Conservation (phyloP, 305 asterid genomes). For the Plantago coronopus region DNA sequence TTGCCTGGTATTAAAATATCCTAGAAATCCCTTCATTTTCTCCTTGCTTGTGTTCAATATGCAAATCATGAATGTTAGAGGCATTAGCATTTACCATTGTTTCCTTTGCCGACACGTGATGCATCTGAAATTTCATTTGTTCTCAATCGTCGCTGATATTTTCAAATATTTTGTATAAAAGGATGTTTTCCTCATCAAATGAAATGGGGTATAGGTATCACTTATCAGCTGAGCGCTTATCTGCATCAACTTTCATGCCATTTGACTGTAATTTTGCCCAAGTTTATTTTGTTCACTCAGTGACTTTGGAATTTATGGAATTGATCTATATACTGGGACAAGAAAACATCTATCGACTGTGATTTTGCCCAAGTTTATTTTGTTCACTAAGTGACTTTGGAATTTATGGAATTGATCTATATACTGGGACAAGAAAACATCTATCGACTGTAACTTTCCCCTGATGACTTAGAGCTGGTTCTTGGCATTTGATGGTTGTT, state of each 20-base stretch:
- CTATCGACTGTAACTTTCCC: neutral
- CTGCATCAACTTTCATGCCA: neutral
- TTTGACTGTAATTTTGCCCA: neutral
- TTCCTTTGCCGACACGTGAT: neutral
- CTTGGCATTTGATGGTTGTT: slow-evolving; percentile 15
- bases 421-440: neutral
- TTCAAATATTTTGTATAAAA: neutral
- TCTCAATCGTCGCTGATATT: too few species aligned
- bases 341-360: neutral
- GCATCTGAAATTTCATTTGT: slow-evolving; percentile 1
- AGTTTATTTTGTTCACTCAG: neutral
- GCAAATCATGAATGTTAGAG: neutral
- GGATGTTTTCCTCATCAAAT: neutral
- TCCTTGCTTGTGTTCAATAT: slow-evolving; percentile 8
- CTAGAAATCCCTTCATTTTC: neutral
- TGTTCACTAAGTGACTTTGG: neutral
- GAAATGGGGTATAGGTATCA: neutral
- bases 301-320: neutral
- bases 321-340: slow-evolving; percentile 1
- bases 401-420: neutral
- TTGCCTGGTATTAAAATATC: neutral
- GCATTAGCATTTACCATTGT: neutral
- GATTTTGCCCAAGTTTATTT: neutral
- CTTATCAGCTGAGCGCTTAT: neutral
- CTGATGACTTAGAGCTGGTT: slow-evolving; percentile 13